These are phyloP conservation scores for Sonneratia alba DNA, from an alignment of 345 rosid species.

Conservation along the genomic window DNA sequence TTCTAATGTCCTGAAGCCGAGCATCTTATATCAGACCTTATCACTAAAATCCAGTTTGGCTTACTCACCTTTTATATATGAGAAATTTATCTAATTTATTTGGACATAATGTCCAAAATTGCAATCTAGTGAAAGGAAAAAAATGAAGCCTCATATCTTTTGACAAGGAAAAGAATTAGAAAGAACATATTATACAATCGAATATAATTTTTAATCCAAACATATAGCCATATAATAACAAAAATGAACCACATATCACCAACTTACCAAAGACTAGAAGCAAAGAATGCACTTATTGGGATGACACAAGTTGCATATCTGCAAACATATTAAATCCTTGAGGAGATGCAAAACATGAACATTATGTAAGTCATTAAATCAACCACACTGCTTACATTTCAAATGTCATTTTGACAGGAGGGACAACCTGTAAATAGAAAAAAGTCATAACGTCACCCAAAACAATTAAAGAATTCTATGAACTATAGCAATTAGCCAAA, in stretches of 20 bases:
- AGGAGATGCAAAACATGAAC: not conserved
- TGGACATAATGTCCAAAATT: not conserved
- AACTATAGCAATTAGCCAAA: not conserved
- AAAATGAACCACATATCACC: constrained; percentile 3
- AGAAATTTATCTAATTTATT: not conserved
- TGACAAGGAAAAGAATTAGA: not conserved
- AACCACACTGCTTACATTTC: constrained; percentile 59
- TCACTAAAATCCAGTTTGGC: no score
- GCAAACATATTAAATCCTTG: constrained; percentile 11
- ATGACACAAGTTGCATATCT: constrained; percentile 96
- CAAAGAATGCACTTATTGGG: constrained; percentile 98
- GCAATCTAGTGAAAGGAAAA: not conserved
- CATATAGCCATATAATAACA: not conserved
- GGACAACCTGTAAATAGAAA: constrained; percentile 57
- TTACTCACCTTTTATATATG: no score
- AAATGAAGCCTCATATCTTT: not conserved
- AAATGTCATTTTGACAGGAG: constrained; percentile 97
- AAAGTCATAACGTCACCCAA: not conserved
- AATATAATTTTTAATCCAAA: not conserved
- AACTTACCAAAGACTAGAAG: constrained; percentile 96
- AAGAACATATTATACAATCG: not conserved
- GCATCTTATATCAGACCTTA: no score
- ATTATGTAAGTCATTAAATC: not conserved
- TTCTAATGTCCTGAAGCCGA: no score
- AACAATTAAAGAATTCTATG: not conserved